Percentiles rank a stretch among this genome's conserved stretches.
phyloP scores from a whole-genome alignment of 106 monocot genomes.

The Dendrobium nobile region DNA sequence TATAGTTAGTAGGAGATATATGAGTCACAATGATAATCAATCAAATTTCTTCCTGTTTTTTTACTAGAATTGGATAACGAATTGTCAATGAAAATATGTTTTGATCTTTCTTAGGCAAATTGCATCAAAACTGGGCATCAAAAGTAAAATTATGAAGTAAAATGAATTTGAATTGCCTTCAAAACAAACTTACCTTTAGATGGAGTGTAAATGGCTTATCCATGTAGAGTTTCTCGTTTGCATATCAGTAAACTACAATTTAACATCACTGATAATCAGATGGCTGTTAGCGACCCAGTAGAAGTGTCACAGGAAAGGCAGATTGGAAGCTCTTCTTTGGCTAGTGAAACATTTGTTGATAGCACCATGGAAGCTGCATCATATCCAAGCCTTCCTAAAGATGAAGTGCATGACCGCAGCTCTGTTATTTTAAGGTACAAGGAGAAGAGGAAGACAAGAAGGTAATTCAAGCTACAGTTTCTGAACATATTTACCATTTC shows the following conservation, averaged over 20 bases:
- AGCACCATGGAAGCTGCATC: not conserved
- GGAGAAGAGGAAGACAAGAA: conserved; percentile 37
- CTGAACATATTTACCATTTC: not conserved
- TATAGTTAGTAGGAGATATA: too few relatives aligned
- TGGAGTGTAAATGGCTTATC: too few relatives aligned
- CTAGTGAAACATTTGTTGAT: conserved; percentile 6
- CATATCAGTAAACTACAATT: conserved; percentile 20
- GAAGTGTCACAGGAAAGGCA: conserved; percentile 11
- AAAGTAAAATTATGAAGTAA: too few relatives aligned
- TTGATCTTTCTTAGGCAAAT: too few relatives aligned
- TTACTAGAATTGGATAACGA: too few relatives aligned
- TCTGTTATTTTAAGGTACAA: conserved; percentile 36
- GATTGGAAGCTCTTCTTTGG: not conserved
- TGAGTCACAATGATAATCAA: too few relatives aligned
- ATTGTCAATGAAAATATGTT: too few relatives aligned
- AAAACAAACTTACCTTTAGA: too few relatives aligned
- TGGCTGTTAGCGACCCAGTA: conserved; percentile 6
- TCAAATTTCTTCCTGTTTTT: too few relatives aligned
- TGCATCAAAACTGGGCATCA: too few relatives aligned
- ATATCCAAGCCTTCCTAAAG: not conserved
- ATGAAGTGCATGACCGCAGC: conserved; percentile 23
- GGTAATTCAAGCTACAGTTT: not conserved
- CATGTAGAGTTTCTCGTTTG: not conserved
- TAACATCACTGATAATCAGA: conserved; percentile 11
- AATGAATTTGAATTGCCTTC: too few relatives aligned